phyloP scores from a whole-genome alignment of 768 basidiomycete species.

The Lactarius vividus region DNA sequence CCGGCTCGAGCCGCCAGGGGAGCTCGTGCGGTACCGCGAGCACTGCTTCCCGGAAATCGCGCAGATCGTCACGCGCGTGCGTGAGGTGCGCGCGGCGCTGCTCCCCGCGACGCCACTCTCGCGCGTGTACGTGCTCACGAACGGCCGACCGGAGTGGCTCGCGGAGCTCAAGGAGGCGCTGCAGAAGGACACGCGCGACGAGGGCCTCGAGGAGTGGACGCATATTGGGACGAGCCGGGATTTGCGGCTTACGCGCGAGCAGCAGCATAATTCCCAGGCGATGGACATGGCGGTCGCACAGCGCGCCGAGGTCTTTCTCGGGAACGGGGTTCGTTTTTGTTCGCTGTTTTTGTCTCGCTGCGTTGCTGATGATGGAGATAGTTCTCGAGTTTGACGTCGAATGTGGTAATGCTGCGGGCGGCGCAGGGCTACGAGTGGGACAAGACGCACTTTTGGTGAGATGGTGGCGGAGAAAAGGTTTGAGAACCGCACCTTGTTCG shows the following conservation, averaged over 20 bases:
- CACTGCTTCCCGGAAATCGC: conserved; percentile 44
- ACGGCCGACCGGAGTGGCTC: conserved; percentile 43
- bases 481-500: too few relatives aligned
- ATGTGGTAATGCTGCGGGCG: conserved; percentile 22
- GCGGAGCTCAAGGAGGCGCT: conserved; percentile 38
- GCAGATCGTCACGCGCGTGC: conserved; percentile 42
- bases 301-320: conserved; percentile 47
- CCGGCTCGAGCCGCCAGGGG: conserved; percentile 31
- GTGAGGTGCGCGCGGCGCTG: conserved; percentile 32
- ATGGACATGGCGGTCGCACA: conserved; percentile 50
- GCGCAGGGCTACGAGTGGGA: conserved; percentile 11
- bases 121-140: conserved; percentile 48
- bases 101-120: conserved; percentile 33
- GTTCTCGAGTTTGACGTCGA: conserved; percentile 28
- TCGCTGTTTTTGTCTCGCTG: background rate
- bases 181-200: conserved; percentile 9
- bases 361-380: background rate
- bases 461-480: too few relatives aligned
- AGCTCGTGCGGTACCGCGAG: conserved; percentile 33
- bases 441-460: conserved; percentile 22
- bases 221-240: conserved; percentile 42
- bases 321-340: conserved; percentile 45
- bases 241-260: conserved; percentile 40
- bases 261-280: conserved; percentile 44
- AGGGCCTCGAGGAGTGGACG: conserved; percentile 37